Base-by-base conservation (phyloP, 2,329 filamentous ascomycete genomes). In the Aspergillus sp. region DNA sequence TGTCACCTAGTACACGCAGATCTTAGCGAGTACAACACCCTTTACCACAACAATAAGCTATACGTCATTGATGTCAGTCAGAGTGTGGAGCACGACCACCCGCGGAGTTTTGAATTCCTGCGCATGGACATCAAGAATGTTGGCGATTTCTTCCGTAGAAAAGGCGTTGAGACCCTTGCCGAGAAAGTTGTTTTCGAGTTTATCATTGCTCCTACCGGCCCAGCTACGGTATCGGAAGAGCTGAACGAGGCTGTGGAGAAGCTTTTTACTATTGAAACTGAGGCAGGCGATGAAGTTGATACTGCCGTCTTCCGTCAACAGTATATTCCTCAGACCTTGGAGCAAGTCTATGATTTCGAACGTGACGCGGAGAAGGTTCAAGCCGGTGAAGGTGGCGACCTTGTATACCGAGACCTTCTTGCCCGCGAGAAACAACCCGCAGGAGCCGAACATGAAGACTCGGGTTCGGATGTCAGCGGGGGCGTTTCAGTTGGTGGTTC, bases 101-200 rank as follows among this genome's bases (percentile, higher is more conserved):
- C 95, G 0, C 85, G 91, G 57, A 93, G 90, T 2, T 82, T 96
- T 30, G 93, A 98, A 72, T 99, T 99, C 71, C 76, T 99, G 67
- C 88, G 95, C 34, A 98, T 97, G 93, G 95, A 99, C 71, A 92
- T 99, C 76, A 98, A 97, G 82, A 99, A 99, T 70, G 86, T 96
- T 1, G 89, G 87, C 20, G 91, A 96, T 73, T 99, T 96, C 77
- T 99, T 98, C 84, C 82, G 87, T 30, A 84, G 90, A 19, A 89
- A 96, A 73, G 89, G 89, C 41, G 91, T 98, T 2, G 87, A 96
- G 60, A 89, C 86, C 0, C 81, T 99, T 3, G 78, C 87, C 1
- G 93, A 98, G 73, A 86, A 89, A 33, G 79, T 83, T n/a, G 81
- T 92, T 11, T 99, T 96, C 76, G 84, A 88, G 64, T 98, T 96